Evolutionary conservation across 176 grass and related monocot genomes (phyloP).

Genomic region (Echinochloa phyllopogon): DNA sequence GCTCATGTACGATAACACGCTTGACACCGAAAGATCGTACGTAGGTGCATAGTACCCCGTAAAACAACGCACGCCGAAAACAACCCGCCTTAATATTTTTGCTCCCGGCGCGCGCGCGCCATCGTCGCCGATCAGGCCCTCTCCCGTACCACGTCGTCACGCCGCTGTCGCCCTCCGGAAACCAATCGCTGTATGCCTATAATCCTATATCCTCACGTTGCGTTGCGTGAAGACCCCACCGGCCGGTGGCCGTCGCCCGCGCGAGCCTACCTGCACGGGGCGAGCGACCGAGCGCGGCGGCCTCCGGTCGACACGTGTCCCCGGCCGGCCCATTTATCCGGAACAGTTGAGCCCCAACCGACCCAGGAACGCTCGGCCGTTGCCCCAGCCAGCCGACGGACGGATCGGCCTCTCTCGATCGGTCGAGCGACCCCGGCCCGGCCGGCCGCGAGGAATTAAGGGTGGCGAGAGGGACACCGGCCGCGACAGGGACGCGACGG

Average conservation of each 20-base stretch:
- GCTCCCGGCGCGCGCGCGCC: background rate
- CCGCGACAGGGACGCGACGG: conserved; percentile 26
- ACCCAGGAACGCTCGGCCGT: background rate
- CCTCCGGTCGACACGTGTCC: conserved; percentile 34
- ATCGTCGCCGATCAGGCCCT: background rate
- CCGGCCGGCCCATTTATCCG: conserved; percentile 19
- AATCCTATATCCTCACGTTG: background rate
- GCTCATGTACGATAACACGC: background rate
- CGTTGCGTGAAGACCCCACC: background rate
- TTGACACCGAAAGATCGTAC: background rate
- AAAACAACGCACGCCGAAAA: background rate
- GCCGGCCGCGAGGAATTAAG: background rate
- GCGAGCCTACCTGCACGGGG: background rate
- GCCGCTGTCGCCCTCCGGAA: background rate
- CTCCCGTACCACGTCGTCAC: background rate
- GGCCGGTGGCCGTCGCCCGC: background rate
- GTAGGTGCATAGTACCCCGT: background rate
- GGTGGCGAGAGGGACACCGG: background rate
- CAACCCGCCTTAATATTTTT: background rate
- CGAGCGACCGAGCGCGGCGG: background rate
- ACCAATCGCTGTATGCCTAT: background rate
- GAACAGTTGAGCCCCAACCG: conserved; percentile 32
- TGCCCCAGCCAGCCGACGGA: background rate
- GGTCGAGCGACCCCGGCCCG: background rate
- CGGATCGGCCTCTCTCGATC: background rate